Evolutionary conservation across 306 rosid species (phyloP).

Genomic region (Neltuma alba): DNA sequence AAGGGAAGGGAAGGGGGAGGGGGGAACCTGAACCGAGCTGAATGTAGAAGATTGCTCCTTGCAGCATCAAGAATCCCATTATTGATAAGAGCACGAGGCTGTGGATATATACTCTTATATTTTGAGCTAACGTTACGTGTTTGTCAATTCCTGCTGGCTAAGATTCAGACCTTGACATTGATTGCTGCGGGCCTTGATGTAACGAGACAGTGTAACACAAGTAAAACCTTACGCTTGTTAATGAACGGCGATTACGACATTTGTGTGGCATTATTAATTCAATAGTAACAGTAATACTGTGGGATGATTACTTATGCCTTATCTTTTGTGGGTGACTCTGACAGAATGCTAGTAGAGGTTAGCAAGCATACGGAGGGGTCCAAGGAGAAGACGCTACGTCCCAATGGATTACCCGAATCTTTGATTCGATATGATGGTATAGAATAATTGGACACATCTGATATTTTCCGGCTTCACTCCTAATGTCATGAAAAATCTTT

Average conservation of each 20-base stretch:
- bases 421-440: conserved; percentile 94
- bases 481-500: background rate
- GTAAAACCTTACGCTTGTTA: conserved; percentile 17
- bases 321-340: conserved; percentile 30
- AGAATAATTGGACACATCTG: conserved; percentile 1
- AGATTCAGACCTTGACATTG: conserved; percentile 37
- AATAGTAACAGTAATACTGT: background rate
- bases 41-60: background rate
- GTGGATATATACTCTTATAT: background rate
- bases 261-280: background rate
- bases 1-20: background rate
- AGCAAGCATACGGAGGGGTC: conserved; percentile 96
- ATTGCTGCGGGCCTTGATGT: conserved; percentile 35
- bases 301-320: conserved; percentile 10
- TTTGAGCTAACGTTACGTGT: conserved; percentile 3
- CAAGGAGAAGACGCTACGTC: conserved; percentile 89
- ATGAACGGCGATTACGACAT: conserved; percentile 19
- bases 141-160: background rate
- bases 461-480: background rate
- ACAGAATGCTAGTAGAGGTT: conserved; percentile 98
- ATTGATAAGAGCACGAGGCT: background rate
- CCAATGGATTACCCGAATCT: conserved; percentile 95
- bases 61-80: background rate
- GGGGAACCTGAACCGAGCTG: background rate
- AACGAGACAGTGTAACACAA: background rate